phyloP scores from a whole-genome alignment of 2,329 filamentous ascomycete species.

The Sporothrix pallida region DNA sequence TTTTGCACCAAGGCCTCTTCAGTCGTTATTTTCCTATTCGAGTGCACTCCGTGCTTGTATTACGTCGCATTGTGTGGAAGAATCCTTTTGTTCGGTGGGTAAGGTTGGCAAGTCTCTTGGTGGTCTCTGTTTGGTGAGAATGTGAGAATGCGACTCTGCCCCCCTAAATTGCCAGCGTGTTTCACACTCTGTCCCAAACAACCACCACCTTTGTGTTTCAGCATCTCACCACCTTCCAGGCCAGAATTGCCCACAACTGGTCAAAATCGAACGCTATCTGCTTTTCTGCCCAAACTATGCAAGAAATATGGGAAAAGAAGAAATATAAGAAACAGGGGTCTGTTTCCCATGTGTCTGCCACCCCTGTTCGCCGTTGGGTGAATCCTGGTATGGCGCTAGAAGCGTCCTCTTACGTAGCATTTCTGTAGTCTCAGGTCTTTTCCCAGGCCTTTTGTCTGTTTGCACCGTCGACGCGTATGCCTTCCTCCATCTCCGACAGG shows the following conservation, averaged over 20 bases:
- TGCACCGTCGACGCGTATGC: constrained; percentile 6
- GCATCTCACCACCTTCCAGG: constrained; percentile 21
- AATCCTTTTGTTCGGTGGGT: not conserved
- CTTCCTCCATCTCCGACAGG: constrained; percentile 1
- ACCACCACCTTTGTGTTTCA: constrained; percentile 24
- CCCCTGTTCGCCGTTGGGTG: constrained; percentile 7
- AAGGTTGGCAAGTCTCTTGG: not conserved
- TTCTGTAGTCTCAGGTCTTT: not conserved
- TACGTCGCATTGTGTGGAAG: constrained; percentile 13
- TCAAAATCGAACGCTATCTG: constrained; percentile 21
- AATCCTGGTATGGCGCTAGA: not conserved
- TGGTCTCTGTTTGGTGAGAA: not conserved
- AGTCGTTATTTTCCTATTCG: not conserved
- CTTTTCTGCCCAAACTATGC: not conserved
- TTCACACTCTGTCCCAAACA: constrained; percentile 20
- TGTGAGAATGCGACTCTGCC: not conserved
- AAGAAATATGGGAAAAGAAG: not conserved
- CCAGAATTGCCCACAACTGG: constrained; percentile 10
- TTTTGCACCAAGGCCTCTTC: not conserved
- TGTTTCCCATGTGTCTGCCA: constrained; percentile 25
- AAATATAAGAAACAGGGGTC: constrained; percentile 24
- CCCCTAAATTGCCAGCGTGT: constrained; percentile 2
- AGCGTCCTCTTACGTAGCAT: not conserved
- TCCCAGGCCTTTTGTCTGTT: not conserved
- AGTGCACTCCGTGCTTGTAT: not conserved